These are phyloP conservation scores for Globisporangium emineosum DNA, from an alignment of 352 stramenopile species.

Conservation along the genomic window DNA sequence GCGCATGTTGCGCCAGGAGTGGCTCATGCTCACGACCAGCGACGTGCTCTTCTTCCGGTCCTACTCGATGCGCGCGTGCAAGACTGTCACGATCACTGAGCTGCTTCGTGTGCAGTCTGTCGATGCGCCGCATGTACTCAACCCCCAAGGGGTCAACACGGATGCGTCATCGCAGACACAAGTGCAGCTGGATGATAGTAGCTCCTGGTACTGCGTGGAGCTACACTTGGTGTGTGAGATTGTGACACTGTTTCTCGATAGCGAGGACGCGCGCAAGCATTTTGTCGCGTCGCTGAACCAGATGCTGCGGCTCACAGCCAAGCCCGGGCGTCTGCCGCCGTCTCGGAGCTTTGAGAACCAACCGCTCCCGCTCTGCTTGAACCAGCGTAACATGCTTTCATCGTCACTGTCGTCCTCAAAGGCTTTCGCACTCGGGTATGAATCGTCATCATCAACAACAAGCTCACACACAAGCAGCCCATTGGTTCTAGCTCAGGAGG, in stretches of 20 bases:
- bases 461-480: not conserved
- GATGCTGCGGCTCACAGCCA: slow-evolving; percentile 16
- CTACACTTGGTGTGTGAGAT: slow-evolving; percentile 54
- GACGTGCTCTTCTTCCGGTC: slow-evolving; percentile 71
- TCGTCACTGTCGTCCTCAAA: not conserved
- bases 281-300: slow-evolving; percentile 34
- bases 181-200: slow-evolving; percentile 5
- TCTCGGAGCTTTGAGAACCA: slow-evolving; percentile 27
- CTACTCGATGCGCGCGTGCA: slow-evolving; percentile 41
- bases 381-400: slow-evolving; percentile 38
- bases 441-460: not conserved
- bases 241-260: slow-evolving; percentile 61
- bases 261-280: slow-evolving; percentile 21
- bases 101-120: slow-evolving; percentile 42
- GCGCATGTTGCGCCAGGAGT: slow-evolving; percentile 68
- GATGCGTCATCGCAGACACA: not conserved
- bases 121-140: slow-evolving; percentile 30
- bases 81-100: slow-evolving; percentile 40
- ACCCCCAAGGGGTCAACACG: not conserved
- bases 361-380: slow-evolving; percentile 45
- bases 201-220: slow-evolving; percentile 52
- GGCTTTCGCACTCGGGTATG: not conserved
- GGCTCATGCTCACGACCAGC: slow-evolving; percentile 52
- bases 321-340: slow-evolving; percentile 9
- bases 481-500: slow-evolving; percentile 23